Evolutionary conservation across 1,284 basidiomycete genomes (phyloP).

Genomic region (Malassezia equina): DNA sequence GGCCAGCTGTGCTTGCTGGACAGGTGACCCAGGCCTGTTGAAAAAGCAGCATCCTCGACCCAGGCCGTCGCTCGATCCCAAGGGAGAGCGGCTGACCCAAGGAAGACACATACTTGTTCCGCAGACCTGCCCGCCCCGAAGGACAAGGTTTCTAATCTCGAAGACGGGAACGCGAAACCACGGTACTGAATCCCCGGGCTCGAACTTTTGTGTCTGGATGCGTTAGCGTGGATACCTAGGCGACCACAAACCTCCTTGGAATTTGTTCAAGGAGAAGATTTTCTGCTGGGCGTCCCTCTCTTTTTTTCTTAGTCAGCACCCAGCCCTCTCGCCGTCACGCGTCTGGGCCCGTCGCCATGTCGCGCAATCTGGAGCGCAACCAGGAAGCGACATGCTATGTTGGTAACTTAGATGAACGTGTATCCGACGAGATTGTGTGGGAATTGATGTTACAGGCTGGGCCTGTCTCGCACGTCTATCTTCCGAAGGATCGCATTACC

Average conservation of each 20-base stretch:
- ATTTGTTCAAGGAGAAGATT: slow-evolving; percentile 14
- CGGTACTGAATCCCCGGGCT: slow-evolving; percentile 13
- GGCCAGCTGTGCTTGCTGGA: background rate
- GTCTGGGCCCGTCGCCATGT: slow-evolving; percentile 17
- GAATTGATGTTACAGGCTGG: slow-evolving; percentile 98
- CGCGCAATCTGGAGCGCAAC: slow-evolving; percentile 40
- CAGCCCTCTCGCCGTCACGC: background rate
- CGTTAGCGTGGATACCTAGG: background rate
- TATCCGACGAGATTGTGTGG: slow-evolving; percentile 88
- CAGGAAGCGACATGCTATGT: slow-evolving; percentile 48
- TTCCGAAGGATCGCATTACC: slow-evolving; percentile 98
- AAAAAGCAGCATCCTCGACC: background rate
- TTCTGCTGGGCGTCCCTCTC: background rate
- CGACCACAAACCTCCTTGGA: slow-evolving; percentile 14
- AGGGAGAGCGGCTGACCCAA: slow-evolving; percentile 13
- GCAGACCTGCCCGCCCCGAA: slow-evolving; percentile 7
- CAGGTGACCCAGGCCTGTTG: background rate
- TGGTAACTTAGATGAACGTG: slow-evolving; percentile 90
- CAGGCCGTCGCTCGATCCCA: slow-evolving; percentile 14
- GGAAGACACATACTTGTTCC: background rate
- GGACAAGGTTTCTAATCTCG: slow-evolving; percentile 14
- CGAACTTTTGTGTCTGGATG: slow-evolving; percentile 17
- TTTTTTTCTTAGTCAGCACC: slow-evolving; percentile 4
- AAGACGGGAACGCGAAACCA: slow-evolving; percentile 19
- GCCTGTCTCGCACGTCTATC: slow-evolving; percentile 68